These are phyloP conservation scores for Pseudogymnoascus sp. DNA, from an alignment of 2,329 filamentous ascomycete genomes.

Conservation along the genomic window DNA sequence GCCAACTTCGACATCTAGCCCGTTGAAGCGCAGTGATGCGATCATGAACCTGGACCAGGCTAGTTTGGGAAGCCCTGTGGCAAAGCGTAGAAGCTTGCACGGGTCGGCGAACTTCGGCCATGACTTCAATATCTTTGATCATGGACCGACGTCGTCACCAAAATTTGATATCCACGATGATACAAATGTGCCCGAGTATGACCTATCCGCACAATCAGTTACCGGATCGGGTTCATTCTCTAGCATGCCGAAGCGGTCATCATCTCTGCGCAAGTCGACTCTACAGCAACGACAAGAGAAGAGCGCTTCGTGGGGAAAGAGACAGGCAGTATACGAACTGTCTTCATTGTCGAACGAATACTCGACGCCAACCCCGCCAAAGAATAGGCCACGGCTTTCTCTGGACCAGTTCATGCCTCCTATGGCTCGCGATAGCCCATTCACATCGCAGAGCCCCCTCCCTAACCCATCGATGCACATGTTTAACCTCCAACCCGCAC, in stretches of 20 bases:
- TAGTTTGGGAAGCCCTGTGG: conserved; percentile 73
- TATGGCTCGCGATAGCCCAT: conserved; percentile 54
- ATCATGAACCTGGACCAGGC: conserved; percentile 79
- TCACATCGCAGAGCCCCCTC: conserved; percentile 46
- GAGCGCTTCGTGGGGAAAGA: conserved; percentile 49
- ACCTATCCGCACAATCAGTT: conserved; percentile 36
- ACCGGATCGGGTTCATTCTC: conserved; percentile 29
- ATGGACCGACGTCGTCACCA: conserved; percentile 34
- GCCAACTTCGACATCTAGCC: conserved; percentile 60
- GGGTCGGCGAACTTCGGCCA: conserved; percentile 54
- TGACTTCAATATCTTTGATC: conserved; percentile 71
- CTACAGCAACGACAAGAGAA: conserved; percentile 74
- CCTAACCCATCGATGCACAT: conserved; percentile 47
- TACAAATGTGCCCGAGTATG: conserved; percentile 41
- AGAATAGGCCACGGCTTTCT: conserved; percentile 62
- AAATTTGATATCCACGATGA: conserved; percentile 48
- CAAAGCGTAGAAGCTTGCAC: conserved; percentile 84
- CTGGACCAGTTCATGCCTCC: conserved; percentile 69
- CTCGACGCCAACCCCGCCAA: conserved; percentile 48
- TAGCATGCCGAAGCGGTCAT: conserved; percentile 58
- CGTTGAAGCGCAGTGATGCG: conserved; percentile 84
- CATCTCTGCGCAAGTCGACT: conserved; percentile 77
- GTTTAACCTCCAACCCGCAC: conserved; percentile 37
- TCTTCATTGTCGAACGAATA: conserved; percentile 37
- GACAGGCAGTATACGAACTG: conserved; percentile 49